These are phyloP conservation scores for Pistacia vera DNA, from an alignment of 345 rosid genomes.

Conservation along the genomic window DNA sequence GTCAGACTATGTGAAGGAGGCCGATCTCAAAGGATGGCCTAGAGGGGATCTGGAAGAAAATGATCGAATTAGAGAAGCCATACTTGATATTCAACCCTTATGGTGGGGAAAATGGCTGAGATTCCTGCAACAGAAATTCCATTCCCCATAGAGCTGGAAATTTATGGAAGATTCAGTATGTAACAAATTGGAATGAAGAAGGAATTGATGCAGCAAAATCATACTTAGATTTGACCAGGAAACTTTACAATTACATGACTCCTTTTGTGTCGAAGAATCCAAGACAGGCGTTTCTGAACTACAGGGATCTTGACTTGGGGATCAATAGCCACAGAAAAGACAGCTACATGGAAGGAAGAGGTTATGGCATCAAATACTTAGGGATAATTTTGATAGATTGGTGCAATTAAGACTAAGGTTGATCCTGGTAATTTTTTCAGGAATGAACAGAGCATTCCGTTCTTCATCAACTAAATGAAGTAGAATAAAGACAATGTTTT, in stretches of 20 bases:
- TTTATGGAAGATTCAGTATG: constrained; percentile 10
- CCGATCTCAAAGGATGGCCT: constrained; percentile 1
- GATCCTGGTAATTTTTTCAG: constrained; percentile 22
- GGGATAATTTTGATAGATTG: constrained; percentile 17
- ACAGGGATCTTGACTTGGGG: constrained; percentile 11
- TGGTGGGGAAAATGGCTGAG: constrained; percentile 14
- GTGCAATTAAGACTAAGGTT: constrained; percentile 14
- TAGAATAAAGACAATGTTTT: no score
- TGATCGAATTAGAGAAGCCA: constrained; percentile 10
- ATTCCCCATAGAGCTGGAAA: constrained; percentile 17
- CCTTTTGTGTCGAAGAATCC: constrained; percentile 13
- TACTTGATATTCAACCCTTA: constrained; percentile 9
- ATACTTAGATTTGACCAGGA: neutral
- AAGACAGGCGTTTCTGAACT: constrained; percentile 3
- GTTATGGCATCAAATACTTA: constrained; percentile 22
- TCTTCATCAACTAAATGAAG: neutral
- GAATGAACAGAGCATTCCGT: constrained; percentile 16
- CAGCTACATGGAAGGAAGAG: constrained; percentile 6
- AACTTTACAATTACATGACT: constrained; percentile 10
- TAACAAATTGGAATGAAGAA: neutral
- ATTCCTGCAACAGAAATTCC: neutral
- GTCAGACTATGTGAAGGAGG: constrained; percentile 13
- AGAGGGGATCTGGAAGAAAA: constrained; percentile 1
- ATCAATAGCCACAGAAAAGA: neutral
- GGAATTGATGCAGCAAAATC: neutral